Evolutionary conservation across 495 filamentous ascomycete genomes (phyloP), one percentile per base, ranked within the genome.

Genomic region (Hypoxylon cercidicola): DNA sequence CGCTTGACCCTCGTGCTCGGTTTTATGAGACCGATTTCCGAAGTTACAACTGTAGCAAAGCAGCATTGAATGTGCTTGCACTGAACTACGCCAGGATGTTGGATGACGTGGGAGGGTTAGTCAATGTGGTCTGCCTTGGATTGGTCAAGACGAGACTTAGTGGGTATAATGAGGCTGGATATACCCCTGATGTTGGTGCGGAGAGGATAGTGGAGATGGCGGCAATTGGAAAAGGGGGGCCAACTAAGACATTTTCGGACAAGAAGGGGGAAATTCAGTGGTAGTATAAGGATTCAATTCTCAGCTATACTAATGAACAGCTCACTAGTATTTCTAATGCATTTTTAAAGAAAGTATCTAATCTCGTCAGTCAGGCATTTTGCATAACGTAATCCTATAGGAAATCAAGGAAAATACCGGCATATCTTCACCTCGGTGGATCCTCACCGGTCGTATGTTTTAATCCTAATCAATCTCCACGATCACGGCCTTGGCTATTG

Each of bases 51-150:
- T 41, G 53, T 12, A 72, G 67, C 60, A 72, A 72, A 47, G 61
- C 76, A 6, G 76, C 76, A 1, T 41, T 79, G 49, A 79, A 78
- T 55, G 74, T 77, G 68, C 46, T 74, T 25, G 73, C 65, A 3
- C 20, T 55, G 5, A 40, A 55, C 35, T 55, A 55, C 23, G 30
- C 32, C 25, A 39, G 35, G 18, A 43, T 55, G 19, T 16, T 55
- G 3, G 32, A 21, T 2, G n/a, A 43, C 11, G 35, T 25, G 6
- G 51, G 51, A 5, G 35, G 51, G 13, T 4, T 55, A 8, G 51
- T 55, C n/a, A 55, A 55, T n/a, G 35, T 37, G 13, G 52, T 44
- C 7, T 55, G 37, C 20, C 52, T 37, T 4, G 52, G 52, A 40
- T 15, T 40, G 37, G 6, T 55, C 20, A 55, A 34, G 0, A 25